Base-by-base conservation (phyloP, 2,329 filamentous ascomycete genomes). In the Alternaria conjuncta region DNA sequence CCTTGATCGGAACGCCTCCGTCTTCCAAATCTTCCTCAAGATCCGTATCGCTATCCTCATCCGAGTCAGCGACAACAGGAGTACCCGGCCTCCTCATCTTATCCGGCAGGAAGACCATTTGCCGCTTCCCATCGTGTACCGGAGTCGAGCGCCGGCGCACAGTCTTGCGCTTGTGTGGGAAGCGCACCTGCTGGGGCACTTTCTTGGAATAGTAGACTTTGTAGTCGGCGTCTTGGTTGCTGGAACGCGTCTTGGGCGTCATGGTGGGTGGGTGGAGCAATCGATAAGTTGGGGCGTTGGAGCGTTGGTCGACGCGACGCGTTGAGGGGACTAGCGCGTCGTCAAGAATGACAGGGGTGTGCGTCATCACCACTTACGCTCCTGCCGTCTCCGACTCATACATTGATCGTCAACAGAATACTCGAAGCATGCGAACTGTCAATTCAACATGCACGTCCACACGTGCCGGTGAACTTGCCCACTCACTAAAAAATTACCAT, bases 161-260 rank as follows among this genome's bases (percentile, higher is more conserved):
- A 1, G 54, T 71, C 60, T 77, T 79, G 49, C 64, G 63, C 55
- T 63, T 67, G 32, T 73, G 70, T 4, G 77, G 75, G 26, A 79
- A 79, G 44, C 69, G 59, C 8, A 65, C 53, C 43, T 79, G 77
- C 36, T 75, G 68, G 8, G 75, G 72, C 3, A 71, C 57, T 46
- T 73, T 78, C 47, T 75, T 79, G 11, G 75, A 72, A 20, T 75
- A 76, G 60, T 77, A 79, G 32, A 71, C 70, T 49, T 75, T 78
- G 54, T 57, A 72, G 13, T 70, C 60, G 11, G 67, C 61, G 8
- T 74, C 66, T 49, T 66, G 65, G 30, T 78, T 79, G 51, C 68
- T 69, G 11, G 62, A 66, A 51, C 75, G 69, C 28, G 75, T 78
- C 15, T 63, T 68, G 11, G 73, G 67, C 20, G 75, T 73, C 76